Evolutionary conservation across 805 yeast species (phyloP), one percentile per base, ranked within the genome.

Genomic region (Zygoascus ofunaensis): DNA sequence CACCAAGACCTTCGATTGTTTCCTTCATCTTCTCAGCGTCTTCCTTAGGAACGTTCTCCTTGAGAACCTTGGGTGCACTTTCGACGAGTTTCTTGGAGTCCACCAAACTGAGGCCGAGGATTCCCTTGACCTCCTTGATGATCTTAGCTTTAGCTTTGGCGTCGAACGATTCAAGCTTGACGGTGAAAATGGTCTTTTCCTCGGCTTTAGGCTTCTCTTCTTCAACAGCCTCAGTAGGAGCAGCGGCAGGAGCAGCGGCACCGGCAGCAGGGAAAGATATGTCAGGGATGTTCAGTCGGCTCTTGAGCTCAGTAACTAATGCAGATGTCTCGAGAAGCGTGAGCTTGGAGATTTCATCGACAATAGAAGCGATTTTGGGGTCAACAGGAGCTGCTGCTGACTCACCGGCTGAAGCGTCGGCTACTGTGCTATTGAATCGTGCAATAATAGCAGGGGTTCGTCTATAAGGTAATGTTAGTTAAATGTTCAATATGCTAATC

Each of bases 61-160:
- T 92, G 66, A 92, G 73, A 38, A 84, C 73, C 75, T 92, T 92
- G 57, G 99, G 99, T 50, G 99, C 97, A 58, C 87, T 70, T 73
- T 92, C 99, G 47, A 92, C 99, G 55, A 92, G 85, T 72, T 92
- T 92, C 80, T 92, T 92, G 50, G 97, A 85, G 64, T 92, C 97
- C 49, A 92, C 98, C 56, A 92, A 75, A 4, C 95, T 86, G 58
- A 92, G 74, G 14, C 96, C 96, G 59, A 92, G 75, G 61, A 90
- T 71, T 49, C 82, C 74, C 73, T 92, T 92, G 57, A 92, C 94
- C 71, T 92, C 98, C 73, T 92, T 92, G 64, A 92, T 92, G 65
- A 92, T 79, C 82, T 92, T 92, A 49, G 99, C 95, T 74, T 92
- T 92, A 47, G 94, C 68, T 71, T 87, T 89, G 48, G 97, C 78